phyloP scores from a whole-genome alignment of 305 asterid species.

The Fraxinus paxiana region DNA sequence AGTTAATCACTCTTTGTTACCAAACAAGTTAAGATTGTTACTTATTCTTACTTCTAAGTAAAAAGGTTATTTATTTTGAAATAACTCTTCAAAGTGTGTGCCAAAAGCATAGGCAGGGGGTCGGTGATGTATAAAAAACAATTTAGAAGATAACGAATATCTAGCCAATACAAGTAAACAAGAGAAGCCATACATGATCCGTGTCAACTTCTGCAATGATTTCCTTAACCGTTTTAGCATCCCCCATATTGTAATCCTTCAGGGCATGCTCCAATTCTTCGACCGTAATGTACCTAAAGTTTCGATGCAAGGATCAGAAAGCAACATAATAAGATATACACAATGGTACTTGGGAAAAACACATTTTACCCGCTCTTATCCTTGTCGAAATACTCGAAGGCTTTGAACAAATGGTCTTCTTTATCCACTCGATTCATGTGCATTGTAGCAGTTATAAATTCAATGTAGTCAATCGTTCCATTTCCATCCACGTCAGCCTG shows the following conservation, averaged over 20 bases:
- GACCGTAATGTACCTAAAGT: constrained; percentile 70
- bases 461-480: constrained; percentile 86
- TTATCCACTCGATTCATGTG: constrained; percentile 93
- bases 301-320: constrained; percentile 20
- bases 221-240: constrained; percentile 74
- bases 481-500: constrained; percentile 98
- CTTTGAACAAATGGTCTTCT: constrained; percentile 82
- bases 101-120: neutral
- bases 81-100: neutral
- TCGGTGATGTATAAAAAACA: neutral
- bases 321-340: constrained; percentile 9
- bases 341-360: constrained; percentile 2
- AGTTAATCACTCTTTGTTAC: neutral
- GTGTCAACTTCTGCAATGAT: constrained; percentile 95
- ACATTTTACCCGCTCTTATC: constrained; percentile 77
- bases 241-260: constrained; percentile 81
- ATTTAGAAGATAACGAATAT: neutral
- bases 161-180: neutral
- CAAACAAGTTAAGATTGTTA: neutral
- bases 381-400: constrained; percentile 88
- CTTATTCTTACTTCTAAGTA: neutral
- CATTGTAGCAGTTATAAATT: constrained; percentile 93
- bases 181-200: constrained; percentile 47
- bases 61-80: neutral
- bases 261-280: constrained; percentile 87